Percentiles rank a stretch among this genome's conserved stretches.
phyloP scores from a whole-genome alignment of 768 basidiomycete genomes.

The Symmetrospora coprosmae region DNA sequence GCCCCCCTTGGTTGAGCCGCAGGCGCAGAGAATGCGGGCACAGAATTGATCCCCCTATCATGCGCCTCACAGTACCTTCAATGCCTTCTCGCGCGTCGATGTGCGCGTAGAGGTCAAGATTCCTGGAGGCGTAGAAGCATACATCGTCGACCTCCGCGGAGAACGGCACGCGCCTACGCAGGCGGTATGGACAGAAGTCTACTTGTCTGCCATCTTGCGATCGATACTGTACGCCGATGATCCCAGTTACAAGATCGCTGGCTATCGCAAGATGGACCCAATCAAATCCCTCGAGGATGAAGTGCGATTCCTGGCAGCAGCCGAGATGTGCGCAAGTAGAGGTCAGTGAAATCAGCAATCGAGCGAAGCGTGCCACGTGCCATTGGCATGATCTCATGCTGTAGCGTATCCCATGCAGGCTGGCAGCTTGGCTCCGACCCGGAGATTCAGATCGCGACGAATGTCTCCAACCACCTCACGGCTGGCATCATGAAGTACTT shows the following conservation, averaged over 20 bases:
- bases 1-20: conserved; percentile 32
- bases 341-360: conserved; percentile 43
- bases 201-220: conserved; percentile 77
- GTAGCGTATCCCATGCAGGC: conserved; percentile 42
- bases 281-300: conserved; percentile 81
- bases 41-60: background rate
- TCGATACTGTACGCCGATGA: conserved; percentile 94
- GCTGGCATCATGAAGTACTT: conserved; percentile 95
- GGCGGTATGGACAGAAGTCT: conserved; percentile 95
- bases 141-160: conserved; percentile 82
- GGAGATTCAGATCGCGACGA: conserved; percentile 92
- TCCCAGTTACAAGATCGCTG: conserved; percentile 73
- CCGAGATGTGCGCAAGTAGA: conserved; percentile 75
- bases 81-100: conserved; percentile 93
- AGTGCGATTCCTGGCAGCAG: conserved; percentile 72
- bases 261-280: conserved; percentile 88
- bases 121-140: conserved; percentile 88
- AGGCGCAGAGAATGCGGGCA: background rate
- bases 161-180: conserved; percentile 57
- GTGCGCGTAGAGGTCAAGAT: conserved; percentile 96
- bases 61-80: conserved; percentile 44
- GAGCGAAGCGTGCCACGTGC: no score
- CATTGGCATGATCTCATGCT: background rate
- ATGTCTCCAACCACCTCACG: conserved; percentile 90
- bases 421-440: conserved; percentile 99